phyloP scores from a whole-genome alignment of 2,329 filamentous ascomycete species.

The Cladorrhinum sp. region DNA sequence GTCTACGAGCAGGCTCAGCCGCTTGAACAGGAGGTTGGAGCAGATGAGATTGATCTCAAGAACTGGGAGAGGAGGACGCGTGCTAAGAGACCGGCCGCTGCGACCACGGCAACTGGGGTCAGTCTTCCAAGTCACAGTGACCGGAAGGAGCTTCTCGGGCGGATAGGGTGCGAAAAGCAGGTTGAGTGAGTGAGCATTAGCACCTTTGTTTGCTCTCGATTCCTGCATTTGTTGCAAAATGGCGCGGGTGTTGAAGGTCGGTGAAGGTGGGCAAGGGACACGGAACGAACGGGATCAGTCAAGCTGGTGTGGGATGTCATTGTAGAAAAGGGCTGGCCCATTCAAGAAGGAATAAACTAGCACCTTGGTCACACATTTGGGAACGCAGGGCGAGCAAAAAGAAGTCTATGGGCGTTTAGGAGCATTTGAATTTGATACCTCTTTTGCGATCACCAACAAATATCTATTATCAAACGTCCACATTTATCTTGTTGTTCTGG shows the following conservation, averaged over 20 bases:
- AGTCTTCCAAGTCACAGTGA: slow-evolving; percentile 70
- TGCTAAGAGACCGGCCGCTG: slow-evolving; percentile 51
- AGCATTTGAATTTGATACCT: neutral
- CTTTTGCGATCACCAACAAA: neutral
- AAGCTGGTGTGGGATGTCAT: neutral
- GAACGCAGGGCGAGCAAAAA: neutral
- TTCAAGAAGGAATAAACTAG: neutral
- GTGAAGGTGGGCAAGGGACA: neutral
- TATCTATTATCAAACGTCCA: neutral
- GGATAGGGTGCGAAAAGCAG: slow-evolving; percentile 81
- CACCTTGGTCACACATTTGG: neutral
- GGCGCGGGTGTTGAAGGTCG: too few species aligned
- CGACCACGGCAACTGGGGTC: slow-evolving; percentile 54
- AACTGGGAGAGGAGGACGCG: slow-evolving; percentile 58
- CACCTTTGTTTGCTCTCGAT: neutral
- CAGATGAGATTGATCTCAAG: slow-evolving; percentile 66
- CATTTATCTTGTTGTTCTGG: too few species aligned
- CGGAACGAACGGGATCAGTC: neutral
- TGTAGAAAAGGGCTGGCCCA: neutral
- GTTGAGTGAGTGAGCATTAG: slow-evolving; percentile 42
- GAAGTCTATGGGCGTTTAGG: neutral
- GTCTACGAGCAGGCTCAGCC: slow-evolving; percentile 54
- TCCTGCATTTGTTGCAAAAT: neutral
- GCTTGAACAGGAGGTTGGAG: slow-evolving; percentile 72
- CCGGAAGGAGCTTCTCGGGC: slow-evolving; percentile 74